phyloP scores from a whole-genome alignment of 257 asterid genomes.

The Nicotiana knightiana region DNA sequence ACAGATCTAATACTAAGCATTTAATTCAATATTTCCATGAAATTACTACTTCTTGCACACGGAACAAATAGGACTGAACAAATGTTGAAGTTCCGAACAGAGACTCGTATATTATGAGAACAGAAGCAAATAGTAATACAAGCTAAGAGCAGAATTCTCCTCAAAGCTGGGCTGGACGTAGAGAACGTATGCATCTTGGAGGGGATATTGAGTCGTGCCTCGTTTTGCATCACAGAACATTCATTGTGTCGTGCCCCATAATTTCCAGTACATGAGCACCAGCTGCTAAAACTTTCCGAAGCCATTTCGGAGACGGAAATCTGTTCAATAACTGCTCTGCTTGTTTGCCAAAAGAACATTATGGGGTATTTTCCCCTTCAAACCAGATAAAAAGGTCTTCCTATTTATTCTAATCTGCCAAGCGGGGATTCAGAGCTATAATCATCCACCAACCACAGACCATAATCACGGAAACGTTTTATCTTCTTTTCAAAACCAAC shows the following conservation, averaged over 20 bases:
- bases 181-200: not conserved
- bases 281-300: slow-evolving; percentile 1
- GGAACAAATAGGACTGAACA: too few relatives aligned
- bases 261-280: not conserved
- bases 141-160: not conserved
- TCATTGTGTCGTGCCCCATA: too few relatives aligned
- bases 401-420: slow-evolving; percentile 43
- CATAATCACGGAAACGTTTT: slow-evolving; percentile 71
- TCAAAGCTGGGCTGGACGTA: not conserved
- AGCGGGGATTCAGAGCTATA: slow-evolving; percentile 79
- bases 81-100: not conserved
- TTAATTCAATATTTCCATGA: too few relatives aligned
- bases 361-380: not conserved
- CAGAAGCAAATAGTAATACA: not conserved
- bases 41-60: too few relatives aligned
- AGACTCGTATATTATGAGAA: not conserved
- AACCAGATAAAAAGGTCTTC: not conserved
- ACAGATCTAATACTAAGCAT: too few relatives aligned
- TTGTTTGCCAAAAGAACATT: slow-evolving; percentile 4
- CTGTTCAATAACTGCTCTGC: not conserved
- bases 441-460: slow-evolving; percentile 89
- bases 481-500: slow-evolving; percentile 88
- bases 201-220: not conserved
- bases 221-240: not conserved
- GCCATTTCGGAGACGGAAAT: not conserved